phyloP scores from a whole-genome alignment of 2,329 filamentous ascomycete genomes.

The Elsinoe arachidis region DNA sequence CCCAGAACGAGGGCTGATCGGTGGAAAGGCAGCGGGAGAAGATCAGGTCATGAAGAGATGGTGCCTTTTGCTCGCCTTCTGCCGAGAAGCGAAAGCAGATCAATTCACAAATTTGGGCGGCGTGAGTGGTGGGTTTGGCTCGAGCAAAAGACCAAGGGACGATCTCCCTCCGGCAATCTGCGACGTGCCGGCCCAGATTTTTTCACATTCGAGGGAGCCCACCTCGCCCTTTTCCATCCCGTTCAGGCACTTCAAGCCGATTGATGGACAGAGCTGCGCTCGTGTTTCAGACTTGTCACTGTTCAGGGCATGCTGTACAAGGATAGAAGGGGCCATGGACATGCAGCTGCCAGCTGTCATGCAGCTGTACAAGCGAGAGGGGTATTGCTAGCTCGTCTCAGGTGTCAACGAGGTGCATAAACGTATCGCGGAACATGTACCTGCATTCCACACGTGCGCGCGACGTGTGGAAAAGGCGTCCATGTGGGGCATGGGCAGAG shows the following conservation, averaged over 20 bases:
- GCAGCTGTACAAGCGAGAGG: not conserved
- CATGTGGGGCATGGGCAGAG: not conserved
- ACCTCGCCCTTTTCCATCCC: not conserved
- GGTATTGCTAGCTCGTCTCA: constrained; percentile 7
- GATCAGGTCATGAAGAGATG: not conserved
- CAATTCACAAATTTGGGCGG: not conserved
- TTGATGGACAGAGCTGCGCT: not conserved
- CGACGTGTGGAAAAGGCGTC: constrained; percentile 1
- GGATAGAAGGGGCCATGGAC: not conserved
- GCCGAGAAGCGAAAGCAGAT: constrained; percentile 10
- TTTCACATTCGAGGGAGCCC: not conserved
- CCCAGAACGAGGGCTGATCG: constrained; percentile 5
- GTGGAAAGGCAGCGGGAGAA: not conserved
- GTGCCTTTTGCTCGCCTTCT: not conserved
- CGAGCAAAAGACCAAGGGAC: not conserved
- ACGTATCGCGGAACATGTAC: not conserved
- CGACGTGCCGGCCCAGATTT: constrained; percentile 1
- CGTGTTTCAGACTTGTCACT: not conserved
- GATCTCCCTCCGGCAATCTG: constrained; percentile 4
- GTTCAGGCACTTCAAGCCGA: not conserved
- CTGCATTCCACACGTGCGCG: constrained; percentile 10
- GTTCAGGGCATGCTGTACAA: not conserved
- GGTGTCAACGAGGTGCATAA: not conserved
- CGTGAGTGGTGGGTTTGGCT: constrained; percentile 6
- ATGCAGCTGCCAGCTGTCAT: constrained; percentile 1